Percentiles rank a stretch among this genome's conserved stretches.
These are phyloP conservation scores for Knufia fluminis DNA, from an alignment of 2,329 filamentous ascomycete genomes.

Conservation along the genomic window DNA sequence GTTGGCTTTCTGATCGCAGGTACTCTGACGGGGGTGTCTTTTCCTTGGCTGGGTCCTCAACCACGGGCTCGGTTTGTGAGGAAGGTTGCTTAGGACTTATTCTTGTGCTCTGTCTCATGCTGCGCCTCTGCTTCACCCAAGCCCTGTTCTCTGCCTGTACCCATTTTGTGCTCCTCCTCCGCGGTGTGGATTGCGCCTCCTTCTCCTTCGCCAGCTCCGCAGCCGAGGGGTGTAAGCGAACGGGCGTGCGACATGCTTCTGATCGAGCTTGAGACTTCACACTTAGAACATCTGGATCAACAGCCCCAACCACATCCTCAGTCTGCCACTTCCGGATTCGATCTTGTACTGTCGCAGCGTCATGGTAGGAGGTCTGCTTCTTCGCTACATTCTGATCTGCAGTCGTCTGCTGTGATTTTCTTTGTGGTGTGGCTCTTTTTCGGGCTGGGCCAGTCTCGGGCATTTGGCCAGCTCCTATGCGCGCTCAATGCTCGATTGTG, in stretches of 20 bases:
- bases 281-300: constrained; percentile 21
- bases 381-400: constrained; percentile 16
- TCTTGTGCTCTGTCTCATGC: constrained; percentile 29
- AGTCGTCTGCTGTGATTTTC: not conserved
- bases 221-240: constrained; percentile 10
- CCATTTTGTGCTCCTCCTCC: constrained; percentile 21
- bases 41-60: constrained; percentile 18
- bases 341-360: constrained; percentile 61
- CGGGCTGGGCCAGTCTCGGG: constrained; percentile 13
- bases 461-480: constrained; percentile 7
- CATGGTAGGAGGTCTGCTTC: constrained; percentile 47
- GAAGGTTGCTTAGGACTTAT: constrained; percentile 66
- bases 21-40: constrained; percentile 14
- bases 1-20: constrained; percentile 12
- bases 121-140: constrained; percentile 16
- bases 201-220: constrained; percentile 18
- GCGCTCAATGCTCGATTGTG: constrained; percentile 7
- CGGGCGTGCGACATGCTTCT: constrained; percentile 8
- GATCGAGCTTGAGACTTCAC: constrained; percentile 18
- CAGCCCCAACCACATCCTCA: constrained; percentile 49
- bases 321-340: constrained; percentile 81
- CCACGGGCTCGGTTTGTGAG: constrained; percentile 27
- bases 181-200: constrained; percentile 26
- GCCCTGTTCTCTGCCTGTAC: constrained; percentile 9
- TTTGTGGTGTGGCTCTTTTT: constrained; percentile 13